Base-by-base conservation (phyloP, 1,284 basidiomycete species). In the Fomitiporia mediterranea region DNA sequence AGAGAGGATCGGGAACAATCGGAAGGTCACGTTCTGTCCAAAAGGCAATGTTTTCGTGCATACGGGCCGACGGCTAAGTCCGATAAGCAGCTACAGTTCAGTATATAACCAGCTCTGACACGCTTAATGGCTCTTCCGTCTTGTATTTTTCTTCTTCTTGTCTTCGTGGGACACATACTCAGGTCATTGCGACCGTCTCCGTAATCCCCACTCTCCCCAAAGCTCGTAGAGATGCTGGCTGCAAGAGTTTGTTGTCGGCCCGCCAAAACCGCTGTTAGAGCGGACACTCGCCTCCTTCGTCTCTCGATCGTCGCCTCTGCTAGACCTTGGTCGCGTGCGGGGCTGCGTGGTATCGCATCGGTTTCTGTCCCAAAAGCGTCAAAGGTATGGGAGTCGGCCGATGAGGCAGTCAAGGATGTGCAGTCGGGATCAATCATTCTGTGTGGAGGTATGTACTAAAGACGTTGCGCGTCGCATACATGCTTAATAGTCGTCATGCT, bases 351-450 rank as follows among this genome's bases (percentile, higher is more conserved):
- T 34, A 65, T 70, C 48, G 67, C 67, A 53, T 54, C 62, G 34
- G 65, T 63, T 7, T 66, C 72, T 11, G 63, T 72, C 19, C 75
- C 78, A 15, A 73, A 68, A 55, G 81, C 77, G 62, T 76, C 80
- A n/a, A 96, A 96, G 70, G 76, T 95, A 23, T 95, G 86, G 84
- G 69, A 74, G 7, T 86, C 83, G 15, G 86, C 80, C 0, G 89
- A 94, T 51, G 87, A 91, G 61, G 93, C 92, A 1, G 79, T 95
- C 59, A 80, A 81, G 69, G 90, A 89, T 66, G 76, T 95, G 67
- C 86, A 89, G 75, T 83, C 84, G 4, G 91, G 91, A 15, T 83
- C 86, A 60, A 75, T 82, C 28, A 67, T 97, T 40, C 76, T 96
- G 27, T 89, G 87, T 60, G 92, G 88, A 74, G 93, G 92, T 91